phyloP scores from a whole-genome alignment of 805 yeast species.

The Schwanniomyces occidentalis region DNA sequence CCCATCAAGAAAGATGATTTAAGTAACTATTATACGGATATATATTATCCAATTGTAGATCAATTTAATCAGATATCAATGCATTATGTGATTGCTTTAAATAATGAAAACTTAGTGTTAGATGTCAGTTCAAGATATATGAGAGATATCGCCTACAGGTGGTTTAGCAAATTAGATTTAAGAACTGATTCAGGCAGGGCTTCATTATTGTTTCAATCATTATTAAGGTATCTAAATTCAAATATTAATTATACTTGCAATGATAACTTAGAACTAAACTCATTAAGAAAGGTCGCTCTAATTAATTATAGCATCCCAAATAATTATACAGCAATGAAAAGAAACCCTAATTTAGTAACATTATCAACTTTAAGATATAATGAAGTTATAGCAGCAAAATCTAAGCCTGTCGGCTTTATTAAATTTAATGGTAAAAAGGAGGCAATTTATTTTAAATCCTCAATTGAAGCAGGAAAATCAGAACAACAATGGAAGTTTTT shows the following conservation, averaged over 20 bases:
- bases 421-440: conserved; percentile 13
- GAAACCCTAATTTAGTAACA: conserved; percentile 28
- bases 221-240: conserved; percentile 21
- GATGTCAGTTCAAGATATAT: conserved; percentile 35
- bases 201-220: conserved; percentile 23
- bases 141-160: conserved; percentile 29
- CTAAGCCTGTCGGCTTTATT: conserved; percentile 16
- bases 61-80: conserved; percentile 29
- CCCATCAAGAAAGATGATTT: conserved; percentile 2
- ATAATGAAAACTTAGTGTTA: conserved; percentile 15
- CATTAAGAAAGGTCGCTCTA: conserved; percentile 22
- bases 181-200: conserved; percentile 27
- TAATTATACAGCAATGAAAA: conserved; percentile 24
- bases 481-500: conserved; percentile 35
- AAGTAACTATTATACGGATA: conserved; percentile 10
- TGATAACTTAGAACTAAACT: conserved; percentile 18
- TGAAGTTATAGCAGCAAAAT: conserved; percentile 17
- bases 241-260: conserved; percentile 2
- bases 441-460: conserved; percentile 21
- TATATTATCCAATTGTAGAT: conserved; percentile 20
- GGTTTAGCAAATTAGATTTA: conserved; percentile 27
- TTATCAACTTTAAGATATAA: conserved; percentile 23
- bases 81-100: conserved; percentile 28
- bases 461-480: conserved; percentile 27
- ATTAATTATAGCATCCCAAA: conserved; percentile 23